Conservation (phyloP, 768 basidiomycete species). For the Grammothele lineata region DNA sequence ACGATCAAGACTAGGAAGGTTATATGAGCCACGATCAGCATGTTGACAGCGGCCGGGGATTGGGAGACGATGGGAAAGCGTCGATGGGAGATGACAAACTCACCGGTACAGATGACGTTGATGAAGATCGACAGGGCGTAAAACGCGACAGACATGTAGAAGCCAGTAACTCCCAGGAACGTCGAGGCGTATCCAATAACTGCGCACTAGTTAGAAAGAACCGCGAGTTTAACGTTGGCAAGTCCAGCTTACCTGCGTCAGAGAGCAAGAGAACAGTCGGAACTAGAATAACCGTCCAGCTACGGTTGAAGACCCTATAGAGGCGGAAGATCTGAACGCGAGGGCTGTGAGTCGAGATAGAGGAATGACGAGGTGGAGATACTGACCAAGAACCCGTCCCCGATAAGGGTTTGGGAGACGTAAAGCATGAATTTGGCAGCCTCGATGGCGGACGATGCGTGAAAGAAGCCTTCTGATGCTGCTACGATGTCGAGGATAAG, state of each 20-base stretch:
- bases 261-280: constrained; percentile 1
- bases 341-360: neutral
- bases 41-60: neutral
- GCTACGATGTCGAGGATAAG: constrained; percentile 1
- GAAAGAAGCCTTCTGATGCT: neutral
- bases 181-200: neutral
- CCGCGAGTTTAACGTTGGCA: neutral
- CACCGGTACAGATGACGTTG: constrained; percentile 6
- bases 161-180: neutral
- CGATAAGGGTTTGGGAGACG: constrained; percentile 8
- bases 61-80: too few species aligned
- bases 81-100: neutral
- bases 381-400: constrained; percentile 11
- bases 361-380: neutral
- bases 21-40: neutral
- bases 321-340: constrained; percentile 5
- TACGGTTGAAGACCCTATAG: constrained; percentile 7
- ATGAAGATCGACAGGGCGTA: constrained; percentile 6
- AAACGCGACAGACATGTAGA: constrained; percentile 7
- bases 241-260: constrained; percentile 3
- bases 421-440: constrained; percentile 7
- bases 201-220: neutral
- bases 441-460: neutral
- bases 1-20: constrained; percentile 1
- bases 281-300: neutral